Base-by-base conservation (phyloP, 305 asterid genomes). In the Euphrasia arctica region DNA sequence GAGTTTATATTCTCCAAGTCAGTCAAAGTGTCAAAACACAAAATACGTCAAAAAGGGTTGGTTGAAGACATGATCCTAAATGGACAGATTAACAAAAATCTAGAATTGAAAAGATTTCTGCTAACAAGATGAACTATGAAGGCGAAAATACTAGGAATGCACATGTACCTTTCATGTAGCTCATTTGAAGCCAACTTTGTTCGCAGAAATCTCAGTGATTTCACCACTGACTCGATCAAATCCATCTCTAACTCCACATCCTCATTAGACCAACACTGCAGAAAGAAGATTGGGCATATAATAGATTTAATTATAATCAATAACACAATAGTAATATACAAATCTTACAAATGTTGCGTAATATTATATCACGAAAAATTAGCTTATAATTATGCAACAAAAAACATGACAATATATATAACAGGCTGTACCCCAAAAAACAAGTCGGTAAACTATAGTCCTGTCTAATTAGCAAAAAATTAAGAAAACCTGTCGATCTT, bases 151-250 rank as follows among this genome's bases (percentile, higher is more conserved):
- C 9, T 5, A 6, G 42, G 9, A 36, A 36, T 36, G 9, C 42
- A 12, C 27, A 32, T 4, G 45, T 57, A 57, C 62, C 45, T 57
- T 57, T 57, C 62, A 31, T 31, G 43, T 9, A 25, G 34, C 62
- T 57, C 62, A 28, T 57, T 57, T 31, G 62, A 45, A n/a, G 62
- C 62, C 62, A 57, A 57, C 5, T 57, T 43, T 57, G 62, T 31
- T 13, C 62, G 62, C 14, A 57, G 47, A 57, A 45, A 57, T 42
- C 62, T 57, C 62, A 57, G 47, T 5, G 62, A 57, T 57, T 57
- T 57, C 62, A 57, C 62, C 62, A 57, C 62, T 7, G 62, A 57
- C 62, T 57, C 62, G 7, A 57, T 32, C 62, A 57, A 29, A 57
- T 31, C 45, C 62, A 57, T 57, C 10, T 57, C 62, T 32, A 5